These are phyloP conservation scores for Hebeloma cylindrosporum DNA, from an alignment of 768 basidiomycete genomes.

Conservation along the genomic window DNA sequence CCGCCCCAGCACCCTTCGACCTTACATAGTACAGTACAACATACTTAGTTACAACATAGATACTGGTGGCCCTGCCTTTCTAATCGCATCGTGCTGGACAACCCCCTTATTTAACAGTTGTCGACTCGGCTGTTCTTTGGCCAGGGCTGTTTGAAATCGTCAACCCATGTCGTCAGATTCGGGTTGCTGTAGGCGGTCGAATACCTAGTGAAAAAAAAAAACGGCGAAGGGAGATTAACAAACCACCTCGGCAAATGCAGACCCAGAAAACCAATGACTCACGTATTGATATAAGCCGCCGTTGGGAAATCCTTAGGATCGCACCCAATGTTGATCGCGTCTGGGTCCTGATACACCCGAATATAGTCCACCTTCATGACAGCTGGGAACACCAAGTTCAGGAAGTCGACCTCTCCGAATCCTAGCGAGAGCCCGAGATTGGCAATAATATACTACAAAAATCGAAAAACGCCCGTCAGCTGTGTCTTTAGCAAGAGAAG, in stretches of 20 bases:
- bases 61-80: no score
- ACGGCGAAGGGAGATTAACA: not conserved
- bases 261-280: slow-evolving; percentile 23
- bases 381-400: slow-evolving; percentile 51
- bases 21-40: no score
- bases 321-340: slow-evolving; percentile 56
- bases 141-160: slow-evolving; percentile 33
- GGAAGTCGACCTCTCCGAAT: slow-evolving; percentile 67
- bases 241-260: no score
- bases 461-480: not conserved
- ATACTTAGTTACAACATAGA: no score
- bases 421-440: slow-evolving; percentile 70
- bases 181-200: slow-evolving; percentile 41
- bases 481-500: slow-evolving; percentile 29
- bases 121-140: slow-evolving; percentile 39
- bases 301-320: slow-evolving; percentile 79
- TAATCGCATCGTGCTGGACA: no score
- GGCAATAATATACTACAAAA: slow-evolving; percentile 59
- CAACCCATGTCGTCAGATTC: slow-evolving; percentile 41
- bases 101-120: slow-evolving; percentile 11
- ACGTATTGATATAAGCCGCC: slow-evolving; percentile 70
- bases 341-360: slow-evolving; percentile 65
- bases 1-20: no score
- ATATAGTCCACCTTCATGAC: slow-evolving; percentile 80
- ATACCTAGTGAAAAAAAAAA: slow-evolving; percentile 23